Conservation (phyloP, 306 rosid genomes). For the Senna siamea region DNA sequence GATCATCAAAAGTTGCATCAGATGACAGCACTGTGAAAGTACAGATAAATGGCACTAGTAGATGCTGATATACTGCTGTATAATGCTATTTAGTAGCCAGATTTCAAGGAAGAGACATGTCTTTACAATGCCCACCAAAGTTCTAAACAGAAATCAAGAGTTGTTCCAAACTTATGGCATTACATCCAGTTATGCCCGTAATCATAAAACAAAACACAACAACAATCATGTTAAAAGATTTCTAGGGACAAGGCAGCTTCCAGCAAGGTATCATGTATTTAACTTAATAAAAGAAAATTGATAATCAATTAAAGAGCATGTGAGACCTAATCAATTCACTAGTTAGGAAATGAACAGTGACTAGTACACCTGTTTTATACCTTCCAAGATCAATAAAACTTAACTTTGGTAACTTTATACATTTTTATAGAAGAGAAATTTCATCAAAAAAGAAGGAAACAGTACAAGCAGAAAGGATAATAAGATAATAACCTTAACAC, state of each 20-base stretch:
- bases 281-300: no score
- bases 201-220: no score
- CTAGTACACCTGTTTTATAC: background rate
- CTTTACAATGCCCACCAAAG: no score
- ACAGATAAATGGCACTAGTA: background rate
- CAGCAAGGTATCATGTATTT: no score
- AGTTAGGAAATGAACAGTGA: background rate
- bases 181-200: no score
- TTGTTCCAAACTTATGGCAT: no score
- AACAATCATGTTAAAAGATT: no score
- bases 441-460: background rate
- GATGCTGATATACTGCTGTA: background rate
- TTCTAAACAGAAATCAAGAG: no score
- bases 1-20: background rate
- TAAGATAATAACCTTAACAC: background rate
- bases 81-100: background rate
- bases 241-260: no score
- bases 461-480: background rate
- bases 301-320: no score
- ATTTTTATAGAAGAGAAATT: no score
- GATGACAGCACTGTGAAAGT: conserved; percentile 8
- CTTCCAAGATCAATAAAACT: background rate
- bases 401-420: background rate
- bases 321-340: no score
- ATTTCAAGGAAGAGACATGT: background rate